Evolutionary conservation across 2,329 filamentous ascomycete species (phyloP), one percentile per base, ranked within the genome.

Genomic region (Dendryphion nanum): DNA sequence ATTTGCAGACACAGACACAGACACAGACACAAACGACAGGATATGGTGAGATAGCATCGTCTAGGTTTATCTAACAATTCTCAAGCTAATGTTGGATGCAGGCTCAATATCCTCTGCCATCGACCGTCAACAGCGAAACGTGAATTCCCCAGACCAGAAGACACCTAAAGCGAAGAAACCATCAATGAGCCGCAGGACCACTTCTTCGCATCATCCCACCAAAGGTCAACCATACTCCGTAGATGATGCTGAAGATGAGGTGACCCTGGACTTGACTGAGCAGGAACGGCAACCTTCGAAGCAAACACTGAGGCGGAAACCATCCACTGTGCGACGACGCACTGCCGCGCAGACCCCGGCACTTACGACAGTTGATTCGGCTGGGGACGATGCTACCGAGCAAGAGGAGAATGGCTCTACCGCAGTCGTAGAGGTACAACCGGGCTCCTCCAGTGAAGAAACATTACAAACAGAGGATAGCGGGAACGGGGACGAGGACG

Each of bases 211-310:
- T 55, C 81, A 81, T 28, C 89, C 89, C 3, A 81, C 91, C 60
- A 84, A 88, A 37, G 87, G 90, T 19, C 86, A 86, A 45, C 76
- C 91, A 43, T 97, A 95, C 68, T 96, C 90, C 0, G 88, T 88
- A 33, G 90, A 97, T 60, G 91, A 97, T 63, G 89, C 89, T 57
- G 74, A 82, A 17, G 77, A 81, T 48, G 91, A 96, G 65, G 81
- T 95, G 15, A 83, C 87, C 57, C 79, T 80, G 45, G 86, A 89
- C 55, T 69, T 77, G 37, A 69, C 63, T 28, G 57, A 45, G 46
- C 44, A 45, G 17, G 42, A 48, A 33, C 48, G 49, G 30, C 53
- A 48, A 33, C 48, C 44, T 32, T 50, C 49, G 15, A 44, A 37
- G n/a, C 63, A 60, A 47, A 61, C 68, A 49, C 38, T 74, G 59